Evolutionary conservation across 2,329 filamentous ascomycete species (phyloP), one percentile per base, ranked within the genome.

Genomic region (Aspergillus latus): DNA sequence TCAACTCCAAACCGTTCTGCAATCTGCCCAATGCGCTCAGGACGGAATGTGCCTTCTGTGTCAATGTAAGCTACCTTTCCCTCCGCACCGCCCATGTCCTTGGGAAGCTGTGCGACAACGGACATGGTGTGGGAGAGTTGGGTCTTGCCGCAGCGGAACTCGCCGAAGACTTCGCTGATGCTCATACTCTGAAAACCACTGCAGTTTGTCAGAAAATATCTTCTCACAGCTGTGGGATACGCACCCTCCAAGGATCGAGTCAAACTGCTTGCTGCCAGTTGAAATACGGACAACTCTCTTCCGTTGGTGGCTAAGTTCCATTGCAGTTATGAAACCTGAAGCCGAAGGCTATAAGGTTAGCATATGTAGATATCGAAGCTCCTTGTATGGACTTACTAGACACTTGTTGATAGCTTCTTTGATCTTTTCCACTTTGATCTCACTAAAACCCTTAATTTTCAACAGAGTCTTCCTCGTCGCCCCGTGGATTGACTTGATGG

Each of bases 11-110:
- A 88, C 9, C 85, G 79, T 64, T 88, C 85, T 15, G 85, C 84
- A 58, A 88, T 88, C 65, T 88, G 84, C 4, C 77, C 75, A 58
- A 88, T 88, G 59, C 86, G 80, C 67, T 88, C 85, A 0, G 86
- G 86, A 49, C 86, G 78, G 65, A 88, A 88, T 0, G 86, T 87
- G 37, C 84, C 84, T 67, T 87, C 84, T 1, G 82, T 84, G 62
- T 87, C 85, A 63, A 89, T 87, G 64, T 87, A 88, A 16, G 85
- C 85, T 49, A 88, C 86, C 65, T 88, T 88, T 39, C 86, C 86
- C 66, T 85, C 84, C 32, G 84, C 85, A 26, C 86, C 86, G 10
- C 86, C 85, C 75, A 85, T 81, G 15, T 85, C 82, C 66, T 79
- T 69, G 2, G 73, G 70, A 16, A 81, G 72, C 64, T 83, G 83